phyloP scores from a whole-genome alignment of 495 filamentous ascomycete genomes.

The Tuber indicum region DNA sequence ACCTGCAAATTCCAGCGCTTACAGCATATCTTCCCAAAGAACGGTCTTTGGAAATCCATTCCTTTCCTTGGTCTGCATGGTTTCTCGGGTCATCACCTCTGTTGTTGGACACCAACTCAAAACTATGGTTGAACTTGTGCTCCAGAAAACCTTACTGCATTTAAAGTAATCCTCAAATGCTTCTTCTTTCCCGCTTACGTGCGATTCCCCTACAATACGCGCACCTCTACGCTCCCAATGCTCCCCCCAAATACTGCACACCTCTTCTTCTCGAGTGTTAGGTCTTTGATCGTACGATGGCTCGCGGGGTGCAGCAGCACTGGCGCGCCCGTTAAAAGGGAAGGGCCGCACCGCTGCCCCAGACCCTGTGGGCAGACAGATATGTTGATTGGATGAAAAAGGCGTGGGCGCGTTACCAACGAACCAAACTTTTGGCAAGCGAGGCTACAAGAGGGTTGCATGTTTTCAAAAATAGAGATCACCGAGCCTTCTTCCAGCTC shows the following conservation, averaged over 20 bases:
- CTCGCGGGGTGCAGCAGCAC: neutral
- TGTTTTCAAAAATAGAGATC: neutral
- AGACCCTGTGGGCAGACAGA: neutral
- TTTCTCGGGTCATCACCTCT: slow-evolving; percentile 1
- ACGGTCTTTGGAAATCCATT: neutral
- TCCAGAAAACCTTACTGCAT: neutral
- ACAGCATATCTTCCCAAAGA: neutral
- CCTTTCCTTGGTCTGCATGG: neutral
- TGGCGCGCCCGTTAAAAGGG: neutral
- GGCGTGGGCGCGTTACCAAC: neutral
- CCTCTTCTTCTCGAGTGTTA: neutral
- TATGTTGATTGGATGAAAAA: neutral
- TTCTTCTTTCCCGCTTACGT: neutral
- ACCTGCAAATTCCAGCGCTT: neutral
- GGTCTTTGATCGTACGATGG: neutral
- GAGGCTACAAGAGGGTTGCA: neutral
- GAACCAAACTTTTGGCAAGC: neutral
- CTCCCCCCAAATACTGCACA: neutral
- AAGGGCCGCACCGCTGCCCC: neutral
- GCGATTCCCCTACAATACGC: neutral
- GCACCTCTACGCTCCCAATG: neutral
- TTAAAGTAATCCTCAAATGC: neutral
- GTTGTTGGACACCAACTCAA: neutral
- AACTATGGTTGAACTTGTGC: neutral
- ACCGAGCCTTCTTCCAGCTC: neutral